phyloP scores from a whole-genome alignment of 768 basidiomycete species.

The Exidia glandulosa region DNA sequence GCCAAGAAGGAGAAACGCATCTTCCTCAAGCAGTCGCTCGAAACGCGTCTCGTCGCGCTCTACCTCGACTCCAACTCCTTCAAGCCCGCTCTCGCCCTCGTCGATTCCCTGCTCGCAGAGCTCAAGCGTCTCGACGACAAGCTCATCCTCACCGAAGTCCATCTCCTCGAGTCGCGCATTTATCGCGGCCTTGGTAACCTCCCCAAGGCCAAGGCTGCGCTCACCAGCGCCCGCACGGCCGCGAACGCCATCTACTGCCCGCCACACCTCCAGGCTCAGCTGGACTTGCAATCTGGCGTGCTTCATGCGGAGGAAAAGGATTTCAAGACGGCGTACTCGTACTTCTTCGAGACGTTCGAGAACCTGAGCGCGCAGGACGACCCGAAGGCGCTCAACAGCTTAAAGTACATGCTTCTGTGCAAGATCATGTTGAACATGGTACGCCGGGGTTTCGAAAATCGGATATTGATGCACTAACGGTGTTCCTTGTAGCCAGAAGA shows the following conservation, averaged over 20 bases:
- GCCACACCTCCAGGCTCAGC: constrained; percentile 46
- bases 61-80: constrained; percentile 61
- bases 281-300: constrained; percentile 65
- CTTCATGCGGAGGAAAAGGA: constrained; percentile 97
- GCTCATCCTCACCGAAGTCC: constrained; percentile 94
- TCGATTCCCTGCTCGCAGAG: constrained; percentile 82
- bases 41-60: constrained; percentile 74
- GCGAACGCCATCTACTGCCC: constrained; percentile 94
- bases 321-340: constrained; percentile 93
- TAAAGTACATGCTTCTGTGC: constrained; percentile 97
- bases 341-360: constrained; percentile 97
- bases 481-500: constrained; percentile 69
- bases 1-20: constrained; percentile 86
- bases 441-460: too few relatives aligned
- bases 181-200: constrained; percentile 85
- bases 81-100: constrained; percentile 67
- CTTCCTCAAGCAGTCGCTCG: constrained; percentile 89
- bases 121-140: constrained; percentile 93
- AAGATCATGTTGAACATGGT: constrained; percentile 97
- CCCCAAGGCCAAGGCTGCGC: constrained; percentile 81
- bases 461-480: background rate
- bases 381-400: constrained; percentile 60
- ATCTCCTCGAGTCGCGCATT: constrained; percentile 84
- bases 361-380: constrained; percentile 72
- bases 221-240: constrained; percentile 85